Evolutionary conservation across 2,329 filamentous ascomycete genomes (phyloP), one percentile per base, ranked within the genome.

Genomic region (Penicillium fuscoglaucum): DNA sequence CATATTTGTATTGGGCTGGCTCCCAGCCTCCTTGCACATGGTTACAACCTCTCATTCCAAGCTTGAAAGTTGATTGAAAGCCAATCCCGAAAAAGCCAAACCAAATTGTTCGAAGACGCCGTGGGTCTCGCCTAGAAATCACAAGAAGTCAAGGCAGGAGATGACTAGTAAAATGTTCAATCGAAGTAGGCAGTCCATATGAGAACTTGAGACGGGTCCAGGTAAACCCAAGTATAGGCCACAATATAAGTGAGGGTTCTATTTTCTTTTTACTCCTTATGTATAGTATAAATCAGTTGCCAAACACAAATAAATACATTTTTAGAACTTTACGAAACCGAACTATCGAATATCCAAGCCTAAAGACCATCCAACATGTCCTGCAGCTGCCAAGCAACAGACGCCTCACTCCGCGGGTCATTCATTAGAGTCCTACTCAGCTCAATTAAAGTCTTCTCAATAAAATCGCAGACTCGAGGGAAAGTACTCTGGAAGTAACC

Each of bases 1-100:
- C 41, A 46, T 53, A 46, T 21, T 47, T 53, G 40, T 19, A 28
- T 17, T 15, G 21, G 51, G 51, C 31, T 53, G 41, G 51, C 37
- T 29, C 37, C 19, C 6, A 13, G 37, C 50, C 50, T 52, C 28
- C 40, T 47, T 47, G 10, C 29, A 39, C 41, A 39, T 21, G 21
- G 10, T 50, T 29, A 39, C 50, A 26, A 12, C 19, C 15, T 29
- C 24, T 21, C 48, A 51, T 51, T 40, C 33, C 48, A 19, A 19
- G 17, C 8, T 13, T 15, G 4, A 6, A 37, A 13, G 15, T 1
- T 1, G 21, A 26, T n/a, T 26, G 9, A 15, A 15, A 15, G 4
- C 6, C 1, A 44, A 26, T 1, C 1, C 3, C 9, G 2, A n/a
- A 28, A 28, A 17, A 3, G 8, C 17, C 15, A 10, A 17, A 5